Percentiles rank a stretch among this genome's conserved stretches.
Evolutionary conservation across 1,139 yeast genomes (phyloP).

Genomic region (Pichia sp.): DNA sequence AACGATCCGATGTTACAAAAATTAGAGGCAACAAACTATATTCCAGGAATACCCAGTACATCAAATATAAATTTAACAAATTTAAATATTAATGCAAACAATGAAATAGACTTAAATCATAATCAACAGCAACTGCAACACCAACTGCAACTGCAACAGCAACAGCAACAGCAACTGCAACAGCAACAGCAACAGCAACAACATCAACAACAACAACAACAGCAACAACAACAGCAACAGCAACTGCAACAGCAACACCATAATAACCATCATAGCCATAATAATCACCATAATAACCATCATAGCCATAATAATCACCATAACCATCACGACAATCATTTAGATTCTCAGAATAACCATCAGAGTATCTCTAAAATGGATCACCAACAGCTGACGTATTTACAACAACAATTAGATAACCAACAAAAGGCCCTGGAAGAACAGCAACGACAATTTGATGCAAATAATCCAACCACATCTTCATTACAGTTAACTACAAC

Average conservation of each 20-base stretch:
- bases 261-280: too few relatives aligned
- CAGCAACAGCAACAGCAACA: too few relatives aligned
- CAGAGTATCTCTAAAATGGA: conserved; percentile 1
- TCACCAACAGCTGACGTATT: conserved; percentile 5
- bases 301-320: too few relatives aligned
- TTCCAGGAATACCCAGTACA: background rate
- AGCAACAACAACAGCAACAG: too few relatives aligned
- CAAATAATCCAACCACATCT: background rate
- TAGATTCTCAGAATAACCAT: background rate
- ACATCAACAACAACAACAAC: too few relatives aligned
- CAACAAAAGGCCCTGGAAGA: conserved; percentile 7
- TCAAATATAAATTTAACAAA: background rate
- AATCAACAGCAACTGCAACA: too few relatives aligned
- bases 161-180: too few relatives aligned
- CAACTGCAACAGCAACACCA: too few relatives aligned
- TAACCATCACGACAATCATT: background rate
- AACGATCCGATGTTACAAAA: conserved; percentile 32
- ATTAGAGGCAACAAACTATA: conserved; percentile 22
- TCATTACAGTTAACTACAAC: background rate
- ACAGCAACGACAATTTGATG: background rate
- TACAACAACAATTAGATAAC: conserved; percentile 13
- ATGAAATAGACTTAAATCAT: background rate
- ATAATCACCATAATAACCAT: too few relatives aligned
- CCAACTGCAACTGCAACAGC: too few relatives aligned
- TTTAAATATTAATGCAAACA: background rate